Conservation (phyloP, 2,329 filamentous ascomycete genomes). For the Neopestalotiopsis sp. region DNA sequence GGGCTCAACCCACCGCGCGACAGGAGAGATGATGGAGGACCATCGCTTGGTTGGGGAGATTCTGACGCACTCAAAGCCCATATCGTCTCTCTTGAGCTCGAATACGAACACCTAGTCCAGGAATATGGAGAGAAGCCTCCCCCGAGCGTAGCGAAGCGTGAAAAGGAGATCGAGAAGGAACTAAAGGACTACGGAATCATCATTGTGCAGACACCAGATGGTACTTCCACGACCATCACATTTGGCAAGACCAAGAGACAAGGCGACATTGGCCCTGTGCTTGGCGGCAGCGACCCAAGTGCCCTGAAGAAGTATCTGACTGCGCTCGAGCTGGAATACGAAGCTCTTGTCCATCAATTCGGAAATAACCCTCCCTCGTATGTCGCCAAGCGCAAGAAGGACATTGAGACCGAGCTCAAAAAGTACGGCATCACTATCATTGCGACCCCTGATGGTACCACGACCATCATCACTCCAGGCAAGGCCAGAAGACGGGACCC, state of each 20-base stretch:
- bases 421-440: slow-evolving; percentile 43
- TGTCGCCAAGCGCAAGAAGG: slow-evolving; percentile 28
- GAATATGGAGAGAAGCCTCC: slow-evolving; percentile 30
- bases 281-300: slow-evolving; percentile 28
- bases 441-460: slow-evolving; percentile 39
- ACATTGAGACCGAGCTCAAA: slow-evolving; percentile 35
- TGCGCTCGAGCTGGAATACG: slow-evolving; percentile 35
- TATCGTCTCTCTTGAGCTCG: slow-evolving; percentile 33
- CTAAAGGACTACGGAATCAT: slow-evolving; percentile 42
- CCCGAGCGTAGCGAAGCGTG: slow-evolving; percentile 26
- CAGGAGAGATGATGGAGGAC: slow-evolving; percentile 19
- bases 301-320: slow-evolving; percentile 31
- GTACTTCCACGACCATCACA: slow-evolving; percentile 40
- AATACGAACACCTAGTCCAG: slow-evolving; percentile 35
- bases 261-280: slow-evolving; percentile 6
- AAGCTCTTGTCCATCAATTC: slow-evolving; percentile 33
- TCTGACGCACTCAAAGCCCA: slow-evolving; percentile 30
- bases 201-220: slow-evolving; percentile 40
- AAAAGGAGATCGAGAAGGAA: slow-evolving; percentile 32
- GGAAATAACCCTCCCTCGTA: slow-evolving; percentile 28
- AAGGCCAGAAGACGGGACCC: slow-evolving; percentile 27
- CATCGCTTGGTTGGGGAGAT: slow-evolving; percentile 23
- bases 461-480: slow-evolving; percentile 37
- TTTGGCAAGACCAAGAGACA: slow-evolving; percentile 32
- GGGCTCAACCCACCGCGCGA: slow-evolving; percentile 9